Base-by-base conservation (phyloP, 2,329 filamentous ascomycete species). In the Dothiorella sarmentorum region DNA sequence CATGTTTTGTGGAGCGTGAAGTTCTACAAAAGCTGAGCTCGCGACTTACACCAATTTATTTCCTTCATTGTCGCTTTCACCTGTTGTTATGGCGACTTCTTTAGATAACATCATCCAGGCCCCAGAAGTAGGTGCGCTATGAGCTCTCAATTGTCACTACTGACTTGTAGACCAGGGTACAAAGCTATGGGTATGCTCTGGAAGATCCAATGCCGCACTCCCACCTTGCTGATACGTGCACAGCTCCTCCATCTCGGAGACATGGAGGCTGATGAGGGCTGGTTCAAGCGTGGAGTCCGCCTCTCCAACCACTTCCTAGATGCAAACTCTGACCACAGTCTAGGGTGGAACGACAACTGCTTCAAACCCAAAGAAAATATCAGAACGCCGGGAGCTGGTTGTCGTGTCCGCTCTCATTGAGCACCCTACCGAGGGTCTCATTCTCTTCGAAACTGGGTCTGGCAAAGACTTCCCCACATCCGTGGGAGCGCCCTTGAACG, bases 251-350 rank as follows among this genome's bases (percentile, higher is more conserved):
- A 73, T 59, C 63, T 70, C 31, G 69, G 70, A 18, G 67, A 71
- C 44, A 66, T 73, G 38, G 70, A 72, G 63, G 69, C 66, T 18
- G 70, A 73, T 58, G 68, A 72, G 61, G 69, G 69, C 7, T 74
- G 65, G 63, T 70, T 73, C 63, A 67, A 68, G 37, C 68, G 70
- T 40, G 70, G 64, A 4, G 47, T 52, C 10, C 20, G 31, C 27
- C 9, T 7, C n/a, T 7, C 31, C 5, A 15, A 4, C 9, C 10
- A 17, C 38, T 11, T 17, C 15, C 13, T 15, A 20, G 3, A 24
- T 29, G 7, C 11, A 13, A 7, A 57, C 11, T 13, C 29, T 52
- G 20, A 26, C 35, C 17, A 11, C 27, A 66, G n/a, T n/a, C 60
- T 9, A 51, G 31, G 69, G 62, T 33, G 66, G 65, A 22, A 66